A percentile compares a stretch with the other conserved stretches of the same genome.
phyloP scores from a whole-genome alignment of 228 moss, liverwort and hornwort genomes.

The Sphagnum magellanicum region DNA sequence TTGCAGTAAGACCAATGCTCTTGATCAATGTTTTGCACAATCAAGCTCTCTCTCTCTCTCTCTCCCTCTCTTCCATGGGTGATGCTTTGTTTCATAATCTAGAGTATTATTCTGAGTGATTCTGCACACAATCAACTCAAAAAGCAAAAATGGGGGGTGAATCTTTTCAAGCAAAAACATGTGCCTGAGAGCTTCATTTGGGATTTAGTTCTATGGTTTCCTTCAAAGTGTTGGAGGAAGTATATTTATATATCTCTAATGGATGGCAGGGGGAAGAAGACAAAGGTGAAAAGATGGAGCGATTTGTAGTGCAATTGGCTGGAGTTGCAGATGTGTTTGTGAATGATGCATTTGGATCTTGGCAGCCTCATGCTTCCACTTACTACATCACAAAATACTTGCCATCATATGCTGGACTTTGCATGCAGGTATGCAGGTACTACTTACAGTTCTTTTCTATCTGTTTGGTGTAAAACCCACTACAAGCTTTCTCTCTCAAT shows the following conservation, averaged over 20 bases:
- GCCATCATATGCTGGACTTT: slow-evolving; percentile 83
- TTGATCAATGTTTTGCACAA: background rate
- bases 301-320: slow-evolving; percentile 81
- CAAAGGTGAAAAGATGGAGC: slow-evolving; percentile 70
- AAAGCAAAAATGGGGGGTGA: no score
- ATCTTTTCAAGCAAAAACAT: no score
- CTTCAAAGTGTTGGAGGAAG: no score
- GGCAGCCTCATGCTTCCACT: slow-evolving; percentile 82
- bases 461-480: no score
- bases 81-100: no score
- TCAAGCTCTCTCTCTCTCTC: background rate
- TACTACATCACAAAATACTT: slow-evolving; percentile 76
- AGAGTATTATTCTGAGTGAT: no score
- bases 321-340: slow-evolving; percentile 87
- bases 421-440: slow-evolving; percentile 57
- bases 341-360: slow-evolving; percentile 91
- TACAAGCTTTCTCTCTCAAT: background rate
- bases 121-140: background rate
- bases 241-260: no score
- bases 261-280: slow-evolving; percentile 67
- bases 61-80: no score
- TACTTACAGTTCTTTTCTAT: background rate
- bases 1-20: slow-evolving; percentile 34
- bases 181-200: no score
- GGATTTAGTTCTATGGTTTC: no score